Base-by-base conservation (phyloP, 805 yeast species). In the Teunomyces aglyptinius region DNA sequence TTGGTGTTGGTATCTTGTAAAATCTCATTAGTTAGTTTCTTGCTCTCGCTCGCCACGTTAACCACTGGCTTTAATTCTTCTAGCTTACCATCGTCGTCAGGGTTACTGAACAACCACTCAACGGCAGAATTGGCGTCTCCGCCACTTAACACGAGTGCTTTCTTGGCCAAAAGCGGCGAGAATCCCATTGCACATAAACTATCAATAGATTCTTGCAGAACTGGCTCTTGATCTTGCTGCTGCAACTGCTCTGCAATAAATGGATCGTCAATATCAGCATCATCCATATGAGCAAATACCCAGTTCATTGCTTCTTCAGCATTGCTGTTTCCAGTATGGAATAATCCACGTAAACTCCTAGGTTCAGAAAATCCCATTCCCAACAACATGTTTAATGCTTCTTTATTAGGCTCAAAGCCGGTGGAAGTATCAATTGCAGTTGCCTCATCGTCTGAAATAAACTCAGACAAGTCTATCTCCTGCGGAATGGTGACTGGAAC, bases 271-370 rank as follows among this genome's bases (percentile, higher is more conserved):
- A 91, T 77, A 56, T 80, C 86, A 1, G 83, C 61, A 62, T 89
- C 97, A 19, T 91, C 97, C 84, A 89, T 81, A 59, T 91, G 96
- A 16, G 78, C 86, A 59, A 94, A 85, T 5, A 94, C 61, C 96
- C 97, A 89, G 55, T 89, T 87, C 86, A 87, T 83, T 0, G 97
- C 96, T 5, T 75, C 75, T 52, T 92, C 97, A 0, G 68, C 65
- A 49, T 70, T 58, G 0, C 64, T 53, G 55, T 90, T 90, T 0
- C 89, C 92, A 0, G 96, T 89, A 16, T 78, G 67, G 55, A 74
- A 84, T 29, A 92, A 70, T 0, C 92, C 96, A 54, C 83, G 80
- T 26, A 71, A 71, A 36, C 84, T 74, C 41, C 92, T 76, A 18
- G 76, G 74, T 43, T 79, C 80, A 1, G 90, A 78, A 61, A 94